Percentiles rank a stretch among this genome's conserved stretches.
Conservation (phyloP, 352 stramenopile genomes). For the Globisporangium ultimum region DNA sequence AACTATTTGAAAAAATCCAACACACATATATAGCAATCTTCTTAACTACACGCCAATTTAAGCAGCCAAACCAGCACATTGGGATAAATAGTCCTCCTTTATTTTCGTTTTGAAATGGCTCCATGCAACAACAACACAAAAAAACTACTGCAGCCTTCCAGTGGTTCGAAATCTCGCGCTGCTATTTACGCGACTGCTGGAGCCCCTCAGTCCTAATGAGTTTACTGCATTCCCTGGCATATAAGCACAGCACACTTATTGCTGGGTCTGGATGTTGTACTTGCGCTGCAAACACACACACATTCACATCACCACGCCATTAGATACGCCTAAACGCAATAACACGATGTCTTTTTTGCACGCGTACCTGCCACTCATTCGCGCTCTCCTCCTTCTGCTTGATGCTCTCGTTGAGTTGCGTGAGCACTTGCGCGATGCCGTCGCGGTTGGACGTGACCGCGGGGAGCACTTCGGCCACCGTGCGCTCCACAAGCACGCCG, state of each 20-base stretch:
- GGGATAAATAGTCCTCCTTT: conserved; percentile 7
- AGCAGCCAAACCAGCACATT: neutral
- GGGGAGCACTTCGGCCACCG: conserved; percentile 93
- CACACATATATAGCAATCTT: too few relatives aligned
- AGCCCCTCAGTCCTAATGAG: neutral
- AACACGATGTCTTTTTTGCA: neutral
- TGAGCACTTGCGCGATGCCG: conserved; percentile 71
- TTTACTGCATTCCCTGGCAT: conserved; percentile 4
- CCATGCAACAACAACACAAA: neutral
- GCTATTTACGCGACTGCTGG: too few relatives aligned
- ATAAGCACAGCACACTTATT: conserved; percentile 29
- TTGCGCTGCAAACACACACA: conserved; percentile 40
- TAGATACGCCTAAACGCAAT: neutral
- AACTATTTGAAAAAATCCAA: too few relatives aligned
- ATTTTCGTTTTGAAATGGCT: neutral
- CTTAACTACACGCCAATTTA: conserved; percentile 1
- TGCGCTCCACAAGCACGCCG: conserved; percentile 96
- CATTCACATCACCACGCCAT: neutral
- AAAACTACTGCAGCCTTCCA: too few relatives aligned
- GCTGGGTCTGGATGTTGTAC: conserved; percentile 85
- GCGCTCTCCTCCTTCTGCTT: conserved; percentile 81
- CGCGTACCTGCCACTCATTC: conserved; percentile 77
- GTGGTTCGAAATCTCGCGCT: too few relatives aligned
- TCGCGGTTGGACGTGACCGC: conserved; percentile 85
- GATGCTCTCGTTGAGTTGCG: conserved; percentile 72